A percentile compares a stretch with the other conserved stretches of the same genome.
Conservation (phyloP, 2,329 filamentous ascomycete genomes). For the Akanthomyces uredinophilus region DNA sequence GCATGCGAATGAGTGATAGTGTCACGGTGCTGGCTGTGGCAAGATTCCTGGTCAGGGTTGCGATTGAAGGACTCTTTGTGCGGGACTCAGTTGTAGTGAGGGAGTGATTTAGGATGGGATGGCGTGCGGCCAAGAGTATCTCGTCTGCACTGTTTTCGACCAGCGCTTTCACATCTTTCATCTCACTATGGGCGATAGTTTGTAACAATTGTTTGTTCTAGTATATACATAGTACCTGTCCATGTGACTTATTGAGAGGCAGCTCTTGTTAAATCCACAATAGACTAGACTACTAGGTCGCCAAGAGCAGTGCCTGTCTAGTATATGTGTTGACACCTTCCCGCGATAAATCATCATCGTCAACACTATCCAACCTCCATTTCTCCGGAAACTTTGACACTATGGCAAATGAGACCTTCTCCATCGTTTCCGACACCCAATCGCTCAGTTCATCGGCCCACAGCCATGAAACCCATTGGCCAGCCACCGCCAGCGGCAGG, state of each 20-base stretch:
- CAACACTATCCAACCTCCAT: conserved; percentile 17
- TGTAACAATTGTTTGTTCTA: no score
- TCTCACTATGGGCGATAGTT: no score
- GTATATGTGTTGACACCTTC: conserved; percentile 20
- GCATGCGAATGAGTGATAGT: conserved; percentile 28
- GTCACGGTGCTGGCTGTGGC: conserved; percentile 25
- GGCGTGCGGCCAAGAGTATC: no score
- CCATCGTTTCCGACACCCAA: not conserved
- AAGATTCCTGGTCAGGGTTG: conserved; percentile 30
- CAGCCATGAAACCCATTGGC: conserved; percentile 15
- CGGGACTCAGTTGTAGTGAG: not conserved
- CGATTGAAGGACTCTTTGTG: conserved; percentile 20
- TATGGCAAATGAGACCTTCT: not conserved
- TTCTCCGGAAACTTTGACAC: conserved; percentile 7
- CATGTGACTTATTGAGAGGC: not conserved
- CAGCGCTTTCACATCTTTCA: no score
- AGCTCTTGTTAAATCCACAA: no score
- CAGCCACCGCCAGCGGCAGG: conserved; percentile 14
- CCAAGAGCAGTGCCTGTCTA: conserved; percentile 14
- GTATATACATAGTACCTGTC: no score
- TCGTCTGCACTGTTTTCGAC: not conserved
- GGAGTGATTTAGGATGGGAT: not conserved
- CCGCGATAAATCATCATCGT: conserved; percentile 19
- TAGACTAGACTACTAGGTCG: not conserved
- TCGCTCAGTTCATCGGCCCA: conserved; percentile 16